Evolutionary conservation across 2,329 filamentous ascomycete genomes (phyloP), one percentile per base, ranked within the genome.

Genomic region (Diaporthe destruens): DNA sequence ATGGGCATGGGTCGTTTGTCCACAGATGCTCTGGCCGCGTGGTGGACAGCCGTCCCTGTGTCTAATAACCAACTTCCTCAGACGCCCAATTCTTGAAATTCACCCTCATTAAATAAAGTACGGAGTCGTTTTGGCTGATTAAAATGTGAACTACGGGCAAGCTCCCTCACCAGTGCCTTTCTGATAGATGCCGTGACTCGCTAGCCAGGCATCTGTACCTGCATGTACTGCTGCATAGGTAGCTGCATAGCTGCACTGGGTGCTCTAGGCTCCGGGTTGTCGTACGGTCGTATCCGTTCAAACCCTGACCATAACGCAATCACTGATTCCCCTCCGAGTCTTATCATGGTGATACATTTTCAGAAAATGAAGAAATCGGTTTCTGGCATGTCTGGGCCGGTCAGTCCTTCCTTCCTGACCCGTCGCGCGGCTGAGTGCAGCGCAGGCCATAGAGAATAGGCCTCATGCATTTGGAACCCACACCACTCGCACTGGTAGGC

Each of bases 391-490:
- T 16, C 67, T 49, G 66, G 1, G 39, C 11, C 34, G 36, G 53
- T 49, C 29, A 49, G 20, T 23, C 42, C 18, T 51, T 34, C 20
- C 66, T 12, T 44, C 20, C 66, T 20, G 55, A 18, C 32, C 42
- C 36, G 42, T 23, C 32, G 25, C 25, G 44, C 53, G 55, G 55
- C 47, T 56, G 65, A 25, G 29, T 61, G 67, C 55, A 53, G 67
- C 18, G 14, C 9, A 32, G 18, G 25, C 42, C 14, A n/a, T 8
- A 5, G 39, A 11, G 4, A 36, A 44, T 18, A 55, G 71, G 71
- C 71, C 71, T 72, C 71, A 47, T 56, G 71, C 71, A 70, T 47
- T 47, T n/a, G 5, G 65, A 42, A 42, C 23, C 53, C 36, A n/a
- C 47, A 61, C 53, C 16, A 55, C 53, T 47, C 39, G 39, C 39